A percentile compares a stretch with the other conserved stretches of the same genome.
Conservation (phyloP, 164 flowering plant species). For the Cinnamomum micranthum region DNA sequence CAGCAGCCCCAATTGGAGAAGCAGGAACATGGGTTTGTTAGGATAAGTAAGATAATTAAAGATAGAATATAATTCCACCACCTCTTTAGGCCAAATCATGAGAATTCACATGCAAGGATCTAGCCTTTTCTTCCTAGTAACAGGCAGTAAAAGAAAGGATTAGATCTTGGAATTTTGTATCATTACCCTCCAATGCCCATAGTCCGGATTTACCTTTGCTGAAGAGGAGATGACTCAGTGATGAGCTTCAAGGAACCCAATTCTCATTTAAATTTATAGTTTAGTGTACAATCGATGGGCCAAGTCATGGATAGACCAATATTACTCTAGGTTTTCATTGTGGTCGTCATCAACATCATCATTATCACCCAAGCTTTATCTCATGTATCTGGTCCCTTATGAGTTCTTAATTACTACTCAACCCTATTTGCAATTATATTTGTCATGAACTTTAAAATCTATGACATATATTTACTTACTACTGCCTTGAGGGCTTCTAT, state of each 20-base stretch:
- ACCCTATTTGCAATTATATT: no score
- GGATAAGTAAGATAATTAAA: slow-evolving; percentile 8
- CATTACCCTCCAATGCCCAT: slow-evolving; percentile 25
- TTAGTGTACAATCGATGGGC: no score
- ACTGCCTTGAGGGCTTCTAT: no score
- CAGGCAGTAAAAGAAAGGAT: slow-evolving; percentile 4
- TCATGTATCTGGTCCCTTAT: no score
- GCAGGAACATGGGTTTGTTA: slow-evolving; percentile 1
- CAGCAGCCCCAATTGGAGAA: background rate
- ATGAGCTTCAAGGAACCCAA: slow-evolving; percentile 1
- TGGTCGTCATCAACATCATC: no score
- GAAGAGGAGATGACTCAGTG: background rate
- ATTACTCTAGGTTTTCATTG: background rate
- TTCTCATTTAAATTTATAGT: no score
- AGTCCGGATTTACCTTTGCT: background rate
- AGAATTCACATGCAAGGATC: slow-evolving; percentile 30
- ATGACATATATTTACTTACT: no score
- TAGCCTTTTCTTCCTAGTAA: slow-evolving; percentile 12
- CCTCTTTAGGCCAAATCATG: slow-evolving; percentile 21
- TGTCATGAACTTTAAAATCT: no score
- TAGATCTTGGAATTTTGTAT: slow-evolving; percentile 28
- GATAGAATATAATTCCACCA: background rate
- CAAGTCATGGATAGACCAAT: slow-evolving; percentile 1
- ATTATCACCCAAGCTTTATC: no score
- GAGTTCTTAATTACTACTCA: no score